Base-by-base conservation (phyloP, 164 flowering plant species). In the Houttuynia cordata region DNA sequence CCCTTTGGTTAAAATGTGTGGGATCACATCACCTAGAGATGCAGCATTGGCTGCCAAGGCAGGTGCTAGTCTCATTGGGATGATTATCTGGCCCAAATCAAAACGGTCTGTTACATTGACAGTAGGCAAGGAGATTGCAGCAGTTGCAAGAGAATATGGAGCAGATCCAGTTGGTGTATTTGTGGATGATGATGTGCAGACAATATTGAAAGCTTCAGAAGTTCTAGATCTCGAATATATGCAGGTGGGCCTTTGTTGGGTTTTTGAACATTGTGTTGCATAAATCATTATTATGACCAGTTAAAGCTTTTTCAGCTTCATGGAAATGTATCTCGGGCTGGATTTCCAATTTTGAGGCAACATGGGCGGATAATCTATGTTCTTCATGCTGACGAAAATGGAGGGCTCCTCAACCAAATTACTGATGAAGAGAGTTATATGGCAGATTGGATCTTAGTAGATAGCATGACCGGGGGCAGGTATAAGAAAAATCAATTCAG, bases 41-140 rank as follows among this genome's bases (percentile, higher is more conserved):
- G 76, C 76, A 21, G 76, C 73, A 25, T 39, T 73, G 47, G 73
- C 76, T 62, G 71, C 64, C 15, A 66, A 73, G 63, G 71, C 76
- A 34, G 76, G 76, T 60, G 76, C 73, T 53, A 62, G 42, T 73
- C 79, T 87, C 62, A 82, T 93, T 51, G 97, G 97, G 63, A 90
- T 88, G 99, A 90, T 88, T 67, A 53, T 93, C 56, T 93, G 97
- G 97, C 98, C 98, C 50, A 79, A 88, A 51, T 87, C 97, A 24
- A 93, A 86, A 66, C 96, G 96, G 45, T 88, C 96, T 3, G 73
- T 93, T 61, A 82, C 98, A 37, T 70, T 85, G 53, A 65, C 83
- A 0, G 76, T 77, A 55, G 96, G 96, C 15, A 85, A 80, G 76
- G 96, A 90, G 59, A 90, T 90, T 51, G 84, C 97, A 40, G 85